Base-by-base conservation (phyloP, 2,329 filamentous ascomycete genomes). In the Fusarium nurragi region DNA sequence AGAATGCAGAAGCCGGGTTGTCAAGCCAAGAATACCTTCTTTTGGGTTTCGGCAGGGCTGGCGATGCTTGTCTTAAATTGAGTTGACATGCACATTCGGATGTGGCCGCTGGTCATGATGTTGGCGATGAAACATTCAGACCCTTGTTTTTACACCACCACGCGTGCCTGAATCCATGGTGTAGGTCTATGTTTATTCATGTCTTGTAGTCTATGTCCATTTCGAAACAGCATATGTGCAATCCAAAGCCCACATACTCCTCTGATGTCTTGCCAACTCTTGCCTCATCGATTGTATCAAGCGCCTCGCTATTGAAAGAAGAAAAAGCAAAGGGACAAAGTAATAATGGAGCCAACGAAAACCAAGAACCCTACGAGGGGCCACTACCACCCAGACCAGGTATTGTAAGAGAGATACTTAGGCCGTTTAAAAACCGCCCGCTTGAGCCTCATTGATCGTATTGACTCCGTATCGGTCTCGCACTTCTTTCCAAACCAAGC, bases 401-500 rank as follows among this genome's bases (percentile, higher is more conserved):
- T 72, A 51, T 75, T 71, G 32, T 77, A 71, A 1, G 73, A 67
- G 21, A 77, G 54, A 51, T 74, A 70, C 16, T 60, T 72, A 6
- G 76, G 77, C 21, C 76, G 74, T 34, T 69, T 71, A 4, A 78
- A 68, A 9, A 64, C 68, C 14, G 71, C 68, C 18, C 73, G 64
- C 65, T 77, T 78, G 19, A 70, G 69, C 46, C 69, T 75, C 70
- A 76, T 73, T 6, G 77, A 78, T 32, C 67, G 69, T 49, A 76
- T 66, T 14, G 77, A 78, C 44, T 77, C 75, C 30, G 64, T 68
- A 30, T 79, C 77, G 6, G 75, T 77, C 59, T 79, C 77, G 47
- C 73, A 73, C 22, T 72, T 71, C 25, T 73, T 73, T n/a, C 77
- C 76, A 3, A 79, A 67, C 81, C 81, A 83, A 12, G 71, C 67